These are phyloP conservation scores for Cyclanthera cordifolia DNA, from an alignment of 306 rosid genomes.

Conservation along the genomic window DNA sequence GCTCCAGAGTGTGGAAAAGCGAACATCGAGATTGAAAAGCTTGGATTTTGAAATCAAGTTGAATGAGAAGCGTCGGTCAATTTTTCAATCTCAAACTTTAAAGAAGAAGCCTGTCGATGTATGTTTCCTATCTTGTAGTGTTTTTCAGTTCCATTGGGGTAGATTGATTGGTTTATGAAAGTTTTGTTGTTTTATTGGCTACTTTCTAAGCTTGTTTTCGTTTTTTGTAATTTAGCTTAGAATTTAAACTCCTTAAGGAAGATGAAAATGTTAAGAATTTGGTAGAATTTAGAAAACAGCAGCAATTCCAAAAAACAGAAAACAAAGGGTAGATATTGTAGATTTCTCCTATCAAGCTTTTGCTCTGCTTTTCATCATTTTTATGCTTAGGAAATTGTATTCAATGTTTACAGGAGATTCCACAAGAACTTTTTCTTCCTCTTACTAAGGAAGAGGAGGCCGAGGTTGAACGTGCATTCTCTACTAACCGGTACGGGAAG, in stretches of 20 bases:
- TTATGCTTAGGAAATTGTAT: neutral
- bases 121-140: neutral
- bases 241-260: too few relatives aligned
- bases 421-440: slow-evolving; percentile 45
- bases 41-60: slow-evolving; percentile 41
- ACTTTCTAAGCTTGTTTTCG: neutral
- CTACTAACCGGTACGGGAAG: slow-evolving; percentile 38
- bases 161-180: neutral
- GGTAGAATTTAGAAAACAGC: too few relatives aligned
- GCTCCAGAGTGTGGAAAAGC: slow-evolving; percentile 30
- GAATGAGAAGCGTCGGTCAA: slow-evolving; percentile 33
- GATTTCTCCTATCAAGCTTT: neutral
- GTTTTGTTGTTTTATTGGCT: too few relatives aligned
- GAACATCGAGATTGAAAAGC: slow-evolving; percentile 17
- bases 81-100: slow-evolving; percentile 28
- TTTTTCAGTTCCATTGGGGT: neutral
- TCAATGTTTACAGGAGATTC: slow-evolving; percentile 38
- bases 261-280: too few relatives aligned
- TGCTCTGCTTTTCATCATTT: neutral
- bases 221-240: neutral
- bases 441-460: slow-evolving; percentile 51
- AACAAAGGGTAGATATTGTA: neutral
- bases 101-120: slow-evolving; percentile 49
- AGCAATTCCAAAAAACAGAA: neutral
- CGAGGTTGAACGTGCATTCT: slow-evolving; percentile 42